phyloP scores from a whole-genome alignment of 2,329 filamentous ascomycete genomes.

The Fusarium chaquense region DNA sequence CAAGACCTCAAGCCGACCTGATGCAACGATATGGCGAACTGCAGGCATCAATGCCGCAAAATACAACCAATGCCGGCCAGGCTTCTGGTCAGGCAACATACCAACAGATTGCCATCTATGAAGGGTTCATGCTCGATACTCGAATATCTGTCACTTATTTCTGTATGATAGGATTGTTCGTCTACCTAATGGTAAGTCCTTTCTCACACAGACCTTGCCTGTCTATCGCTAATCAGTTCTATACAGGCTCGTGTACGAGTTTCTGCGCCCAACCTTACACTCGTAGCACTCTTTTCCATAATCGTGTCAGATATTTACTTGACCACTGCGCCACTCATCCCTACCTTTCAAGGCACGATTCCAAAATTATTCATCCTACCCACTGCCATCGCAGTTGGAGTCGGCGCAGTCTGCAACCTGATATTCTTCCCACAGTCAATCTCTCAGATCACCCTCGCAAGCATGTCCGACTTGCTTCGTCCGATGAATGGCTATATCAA shows the following conservation, averaged over 20 bases:
- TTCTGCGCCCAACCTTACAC: conserved; percentile 15
- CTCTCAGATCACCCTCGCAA: conserved; percentile 19
- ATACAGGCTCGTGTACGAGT: conserved; percentile 14
- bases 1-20: conserved; percentile 29
- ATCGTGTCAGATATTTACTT: conserved; percentile 19
- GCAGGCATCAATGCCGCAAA: conserved; percentile 27
- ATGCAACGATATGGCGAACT: conserved; percentile 23
- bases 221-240: neutral
- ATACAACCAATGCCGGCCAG: conserved; percentile 30
- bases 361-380: conserved; percentile 12
- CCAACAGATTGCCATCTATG: conserved; percentile 22
- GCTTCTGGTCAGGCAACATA: conserved; percentile 26
- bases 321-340: conserved; percentile 7
- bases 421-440: conserved; percentile 21
- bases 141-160: conserved; percentile 36
- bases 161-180: conserved; percentile 36
- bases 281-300: conserved; percentile 14
- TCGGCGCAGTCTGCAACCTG: conserved; percentile 17
- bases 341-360: conserved; percentile 15
- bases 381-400: conserved; percentile 6
- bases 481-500: conserved; percentile 21
- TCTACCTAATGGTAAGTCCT: conserved; percentile 26
- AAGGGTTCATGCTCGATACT: conserved; percentile 37
- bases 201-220: fast-evolving
- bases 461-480: conserved; percentile 10